Evolutionary conservation across 805 yeast genomes (phyloP).

Genomic region (Nakazawaea peltata): DNA sequence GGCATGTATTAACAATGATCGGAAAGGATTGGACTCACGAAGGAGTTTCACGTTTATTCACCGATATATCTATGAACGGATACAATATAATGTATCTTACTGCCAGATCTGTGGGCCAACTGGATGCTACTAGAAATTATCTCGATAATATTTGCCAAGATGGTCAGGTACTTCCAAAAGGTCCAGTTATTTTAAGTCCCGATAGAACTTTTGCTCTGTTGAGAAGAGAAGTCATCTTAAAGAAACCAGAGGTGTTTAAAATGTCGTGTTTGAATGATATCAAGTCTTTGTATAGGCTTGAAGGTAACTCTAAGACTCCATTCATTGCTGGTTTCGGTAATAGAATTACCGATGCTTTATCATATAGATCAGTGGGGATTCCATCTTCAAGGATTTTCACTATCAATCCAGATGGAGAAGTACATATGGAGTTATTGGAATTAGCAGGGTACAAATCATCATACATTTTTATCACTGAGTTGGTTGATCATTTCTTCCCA

Average conservation of each 20-base stretch:
- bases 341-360: slow-evolving; percentile 90
- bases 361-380: slow-evolving; percentile 87
- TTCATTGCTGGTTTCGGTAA: slow-evolving; percentile 98
- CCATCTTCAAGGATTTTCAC: slow-evolving; percentile 94
- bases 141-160: slow-evolving; percentile 71
- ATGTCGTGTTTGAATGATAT: slow-evolving; percentile 94
- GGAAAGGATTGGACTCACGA: slow-evolving; percentile 98
- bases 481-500: slow-evolving; percentile 97
- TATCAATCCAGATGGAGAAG: slow-evolving; percentile 94
- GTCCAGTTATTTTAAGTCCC: slow-evolving; percentile 93
- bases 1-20: slow-evolving; percentile 87
- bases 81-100: slow-evolving; percentile 91
- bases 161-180: slow-evolving; percentile 66
- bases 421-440: slow-evolving; percentile 92
- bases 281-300: slow-evolving; percentile 50
- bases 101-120: slow-evolving; percentile 92
- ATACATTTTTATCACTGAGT: slow-evolving; percentile 82
- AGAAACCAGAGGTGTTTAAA: slow-evolving; percentile 97
- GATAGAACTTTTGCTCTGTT: slow-evolving; percentile 96
- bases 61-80: slow-evolving; percentile 82
- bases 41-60: slow-evolving; percentile 88
- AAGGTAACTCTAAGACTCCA: slow-evolving; percentile 43
- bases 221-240: slow-evolving; percentile 81
- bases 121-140: slow-evolving; percentile 85
- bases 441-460: slow-evolving; percentile 88